Conservation (phyloP, 2,329 filamentous ascomycete species). For the Paracorniculantispora psalliotae region DNA sequence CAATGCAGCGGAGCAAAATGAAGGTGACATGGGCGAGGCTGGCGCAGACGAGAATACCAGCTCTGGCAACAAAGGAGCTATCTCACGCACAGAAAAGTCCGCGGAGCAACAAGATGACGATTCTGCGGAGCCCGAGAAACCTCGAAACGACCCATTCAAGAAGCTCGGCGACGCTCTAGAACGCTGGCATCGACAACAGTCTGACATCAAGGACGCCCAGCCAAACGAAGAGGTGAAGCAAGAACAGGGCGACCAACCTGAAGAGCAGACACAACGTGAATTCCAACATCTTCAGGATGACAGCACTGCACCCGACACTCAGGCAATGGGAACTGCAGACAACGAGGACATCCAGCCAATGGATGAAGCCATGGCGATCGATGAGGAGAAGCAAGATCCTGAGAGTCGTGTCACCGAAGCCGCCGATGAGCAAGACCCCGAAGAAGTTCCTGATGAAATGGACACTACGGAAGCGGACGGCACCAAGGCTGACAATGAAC, state of each 20-base stretch:
- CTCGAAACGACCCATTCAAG: conserved; percentile 71
- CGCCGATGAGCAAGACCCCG: conserved; percentile 38
- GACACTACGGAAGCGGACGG: conserved; percentile 31
- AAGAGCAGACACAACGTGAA: conserved; percentile 74
- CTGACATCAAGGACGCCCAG: conserved; percentile 63
- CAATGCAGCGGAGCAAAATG: conserved; percentile 59
- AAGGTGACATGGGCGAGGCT: conserved; percentile 61
- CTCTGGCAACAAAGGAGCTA: conserved; percentile 57
- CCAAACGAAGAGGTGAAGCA: conserved; percentile 45
- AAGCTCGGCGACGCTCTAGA: conserved; percentile 91
- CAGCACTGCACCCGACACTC: conserved; percentile 73
- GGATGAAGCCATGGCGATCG: conserved; percentile 84
- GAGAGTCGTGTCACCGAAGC: conserved; percentile 49
- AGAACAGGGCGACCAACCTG: conserved; percentile 42
- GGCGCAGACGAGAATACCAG: conserved; percentile 59
- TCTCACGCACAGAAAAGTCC: conserved; percentile 44
- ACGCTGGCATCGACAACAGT: conserved; percentile 84
- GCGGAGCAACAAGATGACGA: conserved; percentile 40
- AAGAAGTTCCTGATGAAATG: conserved; percentile 40
- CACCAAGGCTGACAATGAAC: conserved; percentile 35
- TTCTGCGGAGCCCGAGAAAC: conserved; percentile 37
- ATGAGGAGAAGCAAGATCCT: conserved; percentile 57
- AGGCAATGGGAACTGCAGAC: conserved; percentile 82
- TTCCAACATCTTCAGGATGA: conserved; percentile 92
- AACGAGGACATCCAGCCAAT: conserved; percentile 83